A percentile compares a stretch with the other conserved stretches of the same genome.
phyloP scores from a whole-genome alignment of 164 flowering plant genomes.

The Paratinospora sagittata region DNA sequence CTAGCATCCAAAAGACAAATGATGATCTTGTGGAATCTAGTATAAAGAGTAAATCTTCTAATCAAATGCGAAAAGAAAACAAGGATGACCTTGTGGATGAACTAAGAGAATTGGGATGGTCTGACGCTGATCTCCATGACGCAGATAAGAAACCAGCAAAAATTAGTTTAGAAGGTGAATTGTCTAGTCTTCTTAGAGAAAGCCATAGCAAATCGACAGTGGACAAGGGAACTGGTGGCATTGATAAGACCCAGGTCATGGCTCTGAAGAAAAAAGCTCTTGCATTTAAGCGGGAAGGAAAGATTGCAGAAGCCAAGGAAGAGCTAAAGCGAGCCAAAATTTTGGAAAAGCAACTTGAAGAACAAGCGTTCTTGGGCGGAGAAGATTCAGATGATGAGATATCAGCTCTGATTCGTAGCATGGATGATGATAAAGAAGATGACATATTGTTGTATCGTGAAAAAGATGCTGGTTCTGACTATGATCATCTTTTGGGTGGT shows the following conservation, averaged over 20 bases:
- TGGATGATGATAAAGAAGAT: conserved; percentile 51
- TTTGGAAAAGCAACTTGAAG: conserved; percentile 80
- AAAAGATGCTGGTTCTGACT: conserved; percentile 29
- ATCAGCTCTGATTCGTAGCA: conserved; percentile 48
- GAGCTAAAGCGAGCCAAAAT: conserved; percentile 84
- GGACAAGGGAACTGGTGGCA: conserved; percentile 23
- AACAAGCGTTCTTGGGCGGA: conserved; percentile 68
- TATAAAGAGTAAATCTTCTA: conserved; percentile 23
- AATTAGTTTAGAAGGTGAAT: conserved; percentile 73
- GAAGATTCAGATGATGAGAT: conserved; percentile 94
- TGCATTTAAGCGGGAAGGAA: conserved; percentile 80
- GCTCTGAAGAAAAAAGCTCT: conserved; percentile 75
- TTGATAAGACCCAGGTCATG: conserved; percentile 58
- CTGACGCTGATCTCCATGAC: conserved; percentile 62
- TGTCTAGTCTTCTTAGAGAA: conserved; percentile 59
- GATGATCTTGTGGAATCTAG: conserved; percentile 30
- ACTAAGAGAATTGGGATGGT: conserved; percentile 89
- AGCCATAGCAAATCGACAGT: conserved; percentile 27
- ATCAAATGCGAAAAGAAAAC: conserved; percentile 27
- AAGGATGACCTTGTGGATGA: conserved; percentile 70
- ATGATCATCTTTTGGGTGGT: conserved; percentile 33
- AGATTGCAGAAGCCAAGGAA: conserved; percentile 90
- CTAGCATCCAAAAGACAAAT: conserved; percentile 25
- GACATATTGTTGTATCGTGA: conserved; percentile 22
- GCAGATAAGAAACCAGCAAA: conserved; percentile 45